Percentiles rank a stretch among this genome's conserved stretches.
These are phyloP conservation scores for Irpex sp. DNA, from an alignment of 1,284 basidiomycete species.

Conservation along the genomic window DNA sequence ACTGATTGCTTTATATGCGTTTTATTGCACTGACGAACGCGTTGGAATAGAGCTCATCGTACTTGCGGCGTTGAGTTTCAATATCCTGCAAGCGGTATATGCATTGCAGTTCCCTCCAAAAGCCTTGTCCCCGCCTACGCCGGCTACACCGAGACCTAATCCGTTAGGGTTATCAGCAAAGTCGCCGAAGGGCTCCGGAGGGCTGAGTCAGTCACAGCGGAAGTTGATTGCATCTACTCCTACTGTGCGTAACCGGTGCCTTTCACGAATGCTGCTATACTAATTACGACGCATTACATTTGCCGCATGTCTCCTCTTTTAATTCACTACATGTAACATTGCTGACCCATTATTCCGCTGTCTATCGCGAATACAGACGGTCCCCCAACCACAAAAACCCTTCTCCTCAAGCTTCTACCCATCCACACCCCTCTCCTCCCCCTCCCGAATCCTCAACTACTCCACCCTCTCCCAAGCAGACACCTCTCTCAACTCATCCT, in stretches of 20 bases:
- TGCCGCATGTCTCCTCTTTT: background rate
- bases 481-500: slow-evolving; percentile 16
- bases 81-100: slow-evolving; percentile 47
- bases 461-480: slow-evolving; percentile 15
- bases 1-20: background rate
- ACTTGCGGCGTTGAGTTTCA: slow-evolving; percentile 41
- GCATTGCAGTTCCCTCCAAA: slow-evolving; percentile 52
- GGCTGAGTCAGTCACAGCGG: slow-evolving; percentile 17
- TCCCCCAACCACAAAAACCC: slow-evolving; percentile 51
- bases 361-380: too few relatives aligned
- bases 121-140: slow-evolving; percentile 35
- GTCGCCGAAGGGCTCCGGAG: slow-evolving; percentile 26
- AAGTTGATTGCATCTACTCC: slow-evolving; percentile 39
- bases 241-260: slow-evolving; percentile 30
- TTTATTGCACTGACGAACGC: background rate
- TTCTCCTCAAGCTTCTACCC: slow-evolving; percentile 33
- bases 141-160: slow-evolving; percentile 33
- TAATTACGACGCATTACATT: too few relatives aligned
- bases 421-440: slow-evolving; percentile 20
- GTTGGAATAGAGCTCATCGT: slow-evolving; percentile 38
- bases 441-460: slow-evolving; percentile 18
- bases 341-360: too few relatives aligned
- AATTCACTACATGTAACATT: too few relatives aligned
- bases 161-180: slow-evolving; percentile 29
- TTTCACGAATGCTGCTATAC: background rate